Percentiles rank a stretch among this genome's conserved stretches.
Conservation (phyloP, 345 rosid species). For the Brassica nigra region DNA sequence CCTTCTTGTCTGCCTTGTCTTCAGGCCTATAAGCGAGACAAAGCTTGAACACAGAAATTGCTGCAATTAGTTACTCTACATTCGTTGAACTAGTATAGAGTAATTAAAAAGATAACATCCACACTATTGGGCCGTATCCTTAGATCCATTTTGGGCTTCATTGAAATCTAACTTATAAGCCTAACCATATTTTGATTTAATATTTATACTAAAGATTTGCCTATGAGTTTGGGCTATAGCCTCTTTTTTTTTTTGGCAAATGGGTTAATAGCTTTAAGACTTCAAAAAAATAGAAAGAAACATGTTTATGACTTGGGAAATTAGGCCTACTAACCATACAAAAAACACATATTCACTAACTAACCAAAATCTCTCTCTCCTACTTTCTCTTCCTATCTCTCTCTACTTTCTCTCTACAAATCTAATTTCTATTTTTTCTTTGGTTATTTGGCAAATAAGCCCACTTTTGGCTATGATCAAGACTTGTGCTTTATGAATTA, state of each 20-base stretch:
- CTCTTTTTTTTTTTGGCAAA: neutral
- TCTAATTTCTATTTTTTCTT: too few species aligned
- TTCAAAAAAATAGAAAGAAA: too few species aligned
- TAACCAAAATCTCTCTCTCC: too few species aligned
- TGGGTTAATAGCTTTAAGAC: too few species aligned
- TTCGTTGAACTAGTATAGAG: too few species aligned
- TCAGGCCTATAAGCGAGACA: slow-evolving; percentile 58
- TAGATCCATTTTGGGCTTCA: neutral
- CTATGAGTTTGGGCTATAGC: neutral
- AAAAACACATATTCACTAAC: too few species aligned
- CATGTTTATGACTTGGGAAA: neutral
- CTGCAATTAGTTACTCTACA: slow-evolving; percentile 37
- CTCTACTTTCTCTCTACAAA: too few species aligned
- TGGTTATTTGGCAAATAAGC: too few species aligned
- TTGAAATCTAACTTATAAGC: neutral
- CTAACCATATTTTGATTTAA: neutral
- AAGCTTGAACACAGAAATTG: slow-evolving; percentile 52
- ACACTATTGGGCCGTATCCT: neutral
- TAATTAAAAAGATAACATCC: too few species aligned
- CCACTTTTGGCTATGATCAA: neutral
- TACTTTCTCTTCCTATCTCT: too few species aligned
- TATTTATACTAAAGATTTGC: neutral
- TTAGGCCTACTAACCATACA: too few species aligned
- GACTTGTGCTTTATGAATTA: neutral
- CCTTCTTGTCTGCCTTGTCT: slow-evolving; percentile 54